Evolutionary conservation across 2,329 filamentous ascomycete species (phyloP).

Genomic region (Colletotrichum tofieldiae): DNA sequence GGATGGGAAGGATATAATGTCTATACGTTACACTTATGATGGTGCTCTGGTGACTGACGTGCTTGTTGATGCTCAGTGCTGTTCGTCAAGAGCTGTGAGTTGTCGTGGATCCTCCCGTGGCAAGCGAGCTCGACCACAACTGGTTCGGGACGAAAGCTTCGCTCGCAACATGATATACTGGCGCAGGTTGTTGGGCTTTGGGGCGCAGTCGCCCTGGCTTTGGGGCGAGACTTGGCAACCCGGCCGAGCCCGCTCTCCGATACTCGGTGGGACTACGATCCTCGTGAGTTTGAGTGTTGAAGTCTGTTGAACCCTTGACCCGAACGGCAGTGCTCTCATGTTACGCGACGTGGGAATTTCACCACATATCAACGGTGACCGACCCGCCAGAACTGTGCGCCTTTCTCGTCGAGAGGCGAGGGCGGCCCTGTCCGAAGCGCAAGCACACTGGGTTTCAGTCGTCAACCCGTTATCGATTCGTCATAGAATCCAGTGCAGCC

Average conservation of each 20-base stretch:
- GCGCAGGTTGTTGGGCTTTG: background rate
- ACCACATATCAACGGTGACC: background rate
- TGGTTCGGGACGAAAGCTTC: background rate
- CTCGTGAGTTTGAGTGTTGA: background rate
- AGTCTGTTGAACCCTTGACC: background rate
- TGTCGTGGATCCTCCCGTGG: background rate
- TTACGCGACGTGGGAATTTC: no score
- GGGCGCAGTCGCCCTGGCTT: background rate
- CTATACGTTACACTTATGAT: slow-evolving; percentile 25
- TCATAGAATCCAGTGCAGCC: background rate
- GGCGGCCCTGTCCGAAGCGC: background rate
- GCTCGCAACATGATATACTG: background rate
- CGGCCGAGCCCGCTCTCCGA: background rate
- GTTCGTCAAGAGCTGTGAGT: background rate
- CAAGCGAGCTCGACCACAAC: background rate
- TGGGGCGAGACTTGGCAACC: background rate
- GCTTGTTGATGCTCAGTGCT: background rate
- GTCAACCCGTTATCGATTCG: background rate
- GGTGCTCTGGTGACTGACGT: background rate
- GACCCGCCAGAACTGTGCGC: background rate
- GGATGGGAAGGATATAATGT: slow-evolving; percentile 41
- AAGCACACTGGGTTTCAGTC: background rate
- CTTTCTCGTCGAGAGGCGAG: background rate
- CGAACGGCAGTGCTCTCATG: background rate
- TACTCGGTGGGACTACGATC: background rate